Conservation (phyloP, 306 rosid species). For the Medicago arabica region DNA sequence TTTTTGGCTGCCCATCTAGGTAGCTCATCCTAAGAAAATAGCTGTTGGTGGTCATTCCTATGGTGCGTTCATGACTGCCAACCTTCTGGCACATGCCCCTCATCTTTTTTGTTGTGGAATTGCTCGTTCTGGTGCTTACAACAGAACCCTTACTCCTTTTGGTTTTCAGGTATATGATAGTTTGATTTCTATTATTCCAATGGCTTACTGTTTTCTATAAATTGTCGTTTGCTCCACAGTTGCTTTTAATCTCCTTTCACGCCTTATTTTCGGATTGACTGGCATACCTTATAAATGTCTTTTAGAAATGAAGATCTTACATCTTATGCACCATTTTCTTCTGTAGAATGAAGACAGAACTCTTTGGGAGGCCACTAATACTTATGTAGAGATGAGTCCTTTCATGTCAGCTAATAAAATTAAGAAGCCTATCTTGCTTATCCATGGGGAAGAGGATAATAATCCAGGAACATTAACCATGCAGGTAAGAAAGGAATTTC, state of each 20-base stretch:
- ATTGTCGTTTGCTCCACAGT: background rate
- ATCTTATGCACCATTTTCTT: conserved; percentile 31
- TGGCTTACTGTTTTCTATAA: conserved; percentile 4
- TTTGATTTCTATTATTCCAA: background rate
- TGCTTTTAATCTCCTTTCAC: conserved; percentile 27
- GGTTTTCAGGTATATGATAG: conserved; percentile 83
- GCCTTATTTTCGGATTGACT: conserved; percentile 16
- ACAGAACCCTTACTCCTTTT: conserved; percentile 97
- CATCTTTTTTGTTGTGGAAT: conserved; percentile 97
- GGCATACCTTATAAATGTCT: conserved; percentile 32
- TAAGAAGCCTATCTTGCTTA: conserved; percentile 94
- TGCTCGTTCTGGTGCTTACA: conserved; percentile 99
- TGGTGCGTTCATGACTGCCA: conserved; percentile 99
- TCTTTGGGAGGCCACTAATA: conserved; percentile 92
- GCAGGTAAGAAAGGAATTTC: conserved; percentile 67
- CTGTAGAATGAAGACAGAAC: conserved; percentile 94
- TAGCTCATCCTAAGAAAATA: conserved; percentile 90
- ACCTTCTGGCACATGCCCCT: conserved; percentile 97
- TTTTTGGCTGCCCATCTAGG: conserved; percentile 58
- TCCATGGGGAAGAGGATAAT: conserved; percentile 98
- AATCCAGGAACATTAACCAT: conserved; percentile 95
- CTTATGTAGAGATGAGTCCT: conserved; percentile 97
- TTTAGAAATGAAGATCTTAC: conserved; percentile 24
- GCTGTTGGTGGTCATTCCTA: conserved; percentile 99
- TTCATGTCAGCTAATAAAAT: conserved; percentile 95